These are phyloP conservation scores for Boletus subcaerulescens DNA, from an alignment of 768 basidiomycete species.

Conservation along the genomic window DNA sequence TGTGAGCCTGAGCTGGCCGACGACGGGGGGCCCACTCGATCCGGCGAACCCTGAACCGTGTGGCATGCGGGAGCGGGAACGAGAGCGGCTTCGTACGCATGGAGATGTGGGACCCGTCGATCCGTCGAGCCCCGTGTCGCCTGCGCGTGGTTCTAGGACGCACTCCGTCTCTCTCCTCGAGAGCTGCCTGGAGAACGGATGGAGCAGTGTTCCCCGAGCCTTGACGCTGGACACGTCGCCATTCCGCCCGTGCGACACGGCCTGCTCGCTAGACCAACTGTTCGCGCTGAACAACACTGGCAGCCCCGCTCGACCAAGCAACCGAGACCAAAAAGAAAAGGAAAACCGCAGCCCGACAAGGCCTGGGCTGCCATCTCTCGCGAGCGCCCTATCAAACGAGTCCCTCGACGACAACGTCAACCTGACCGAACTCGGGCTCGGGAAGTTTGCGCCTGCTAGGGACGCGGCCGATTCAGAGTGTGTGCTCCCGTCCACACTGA, in stretches of 20 bases:
- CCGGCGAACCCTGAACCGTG: constrained; percentile 17
- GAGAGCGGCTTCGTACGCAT: background rate
- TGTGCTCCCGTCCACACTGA: constrained; percentile 22
- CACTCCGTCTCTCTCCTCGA: background rate
- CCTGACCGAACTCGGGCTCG: constrained; percentile 2
- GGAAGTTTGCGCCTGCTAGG: background rate
- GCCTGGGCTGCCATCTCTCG: constrained; percentile 15
- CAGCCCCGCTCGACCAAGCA: background rate
- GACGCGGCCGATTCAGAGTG: background rate
- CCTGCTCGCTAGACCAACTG: background rate
- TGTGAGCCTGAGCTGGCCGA: constrained; percentile 12
- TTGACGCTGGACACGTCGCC: background rate
- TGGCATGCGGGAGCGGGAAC: constrained; percentile 5
- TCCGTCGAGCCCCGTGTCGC: background rate
- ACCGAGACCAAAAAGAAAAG: background rate
- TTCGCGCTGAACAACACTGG: background rate
- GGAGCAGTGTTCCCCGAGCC: background rate
- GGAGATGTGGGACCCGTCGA: background rate
- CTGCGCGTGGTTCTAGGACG: background rate
- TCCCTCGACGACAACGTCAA: constrained; percentile 12
- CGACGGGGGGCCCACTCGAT: constrained; percentile 29
- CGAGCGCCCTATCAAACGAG: constrained; percentile 17
- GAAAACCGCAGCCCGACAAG: background rate
- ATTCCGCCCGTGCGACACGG: background rate
- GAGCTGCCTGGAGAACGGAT: background rate